phyloP scores from a whole-genome alignment of 2,329 filamentous ascomycete species.

The Aspergillus amoenus region DNA sequence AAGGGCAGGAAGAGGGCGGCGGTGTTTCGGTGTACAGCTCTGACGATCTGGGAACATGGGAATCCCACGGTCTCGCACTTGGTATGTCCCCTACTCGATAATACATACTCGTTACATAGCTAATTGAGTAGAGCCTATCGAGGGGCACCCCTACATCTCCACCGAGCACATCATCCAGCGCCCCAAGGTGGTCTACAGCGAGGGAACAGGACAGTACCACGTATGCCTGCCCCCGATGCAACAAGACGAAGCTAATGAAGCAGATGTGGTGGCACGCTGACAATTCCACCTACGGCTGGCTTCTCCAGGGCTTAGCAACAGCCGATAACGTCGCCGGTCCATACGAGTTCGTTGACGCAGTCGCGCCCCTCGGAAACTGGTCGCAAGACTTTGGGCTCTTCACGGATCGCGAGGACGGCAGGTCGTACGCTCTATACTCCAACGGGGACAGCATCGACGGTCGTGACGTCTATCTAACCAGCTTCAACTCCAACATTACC shows the following conservation, averaged over 20 bases:
- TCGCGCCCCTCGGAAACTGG: constrained; percentile 60
- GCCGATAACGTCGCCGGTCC: constrained; percentile 55
- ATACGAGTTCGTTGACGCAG: constrained; percentile 56
- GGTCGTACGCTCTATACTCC: constrained; percentile 58
- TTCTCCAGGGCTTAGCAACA: constrained; percentile 58
- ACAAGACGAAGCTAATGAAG: neutral
- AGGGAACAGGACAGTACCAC: constrained; percentile 56
- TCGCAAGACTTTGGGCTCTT: constrained; percentile 63
- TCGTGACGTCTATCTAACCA: constrained; percentile 58
- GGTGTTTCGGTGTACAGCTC: constrained; percentile 63
- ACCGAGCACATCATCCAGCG: constrained; percentile 60
- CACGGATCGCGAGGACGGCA: constrained; percentile 59
- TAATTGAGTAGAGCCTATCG: constrained; percentile 45
- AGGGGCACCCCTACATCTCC: constrained; percentile 56
- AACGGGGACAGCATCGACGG: constrained; percentile 58
- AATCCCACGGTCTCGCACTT: constrained; percentile 57
- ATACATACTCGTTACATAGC: too few species aligned
- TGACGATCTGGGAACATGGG: constrained; percentile 60
- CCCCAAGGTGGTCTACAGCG: constrained; percentile 62
- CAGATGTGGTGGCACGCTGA: constrained; percentile 64
- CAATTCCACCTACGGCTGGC: constrained; percentile 56
- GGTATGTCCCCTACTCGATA: constrained; percentile 27
- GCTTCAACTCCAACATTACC: constrained; percentile 54
- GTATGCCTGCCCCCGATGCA: constrained; percentile 34
- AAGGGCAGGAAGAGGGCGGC: constrained; percentile 59